Percentiles rank a stretch among this genome's conserved stretches.
Conservation (phyloP, 129 eudicot species). For the Mikania micrantha region DNA sequence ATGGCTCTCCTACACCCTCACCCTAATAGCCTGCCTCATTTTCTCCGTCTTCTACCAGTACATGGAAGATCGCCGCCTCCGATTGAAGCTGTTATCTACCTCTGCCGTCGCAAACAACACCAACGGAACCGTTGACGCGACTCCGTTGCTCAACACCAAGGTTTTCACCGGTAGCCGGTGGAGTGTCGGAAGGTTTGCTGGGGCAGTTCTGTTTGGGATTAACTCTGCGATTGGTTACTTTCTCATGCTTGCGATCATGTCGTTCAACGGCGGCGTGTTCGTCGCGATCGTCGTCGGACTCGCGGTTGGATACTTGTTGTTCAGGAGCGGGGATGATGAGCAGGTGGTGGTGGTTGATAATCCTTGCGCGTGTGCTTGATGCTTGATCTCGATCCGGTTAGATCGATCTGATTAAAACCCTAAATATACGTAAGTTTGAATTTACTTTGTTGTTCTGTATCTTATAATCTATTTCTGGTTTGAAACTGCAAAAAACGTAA, state of each 20-base stretch:
- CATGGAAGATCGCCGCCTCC: conserved; percentile 75
- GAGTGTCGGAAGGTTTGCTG: conserved; percentile 26
- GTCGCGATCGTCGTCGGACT: conserved; percentile 49
- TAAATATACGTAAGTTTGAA: conserved; percentile 5
- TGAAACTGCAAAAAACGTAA: neutral
- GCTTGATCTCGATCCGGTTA: neutral
- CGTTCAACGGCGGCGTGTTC: conserved; percentile 31
- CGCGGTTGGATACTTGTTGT: conserved; percentile 25
- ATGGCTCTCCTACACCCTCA: conserved; percentile 34
- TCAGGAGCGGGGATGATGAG: conserved; percentile 32
- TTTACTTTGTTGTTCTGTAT: neutral
- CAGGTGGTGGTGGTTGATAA: conserved; percentile 30
- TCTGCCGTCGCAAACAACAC: neutral
- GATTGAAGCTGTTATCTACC: conserved; percentile 40
- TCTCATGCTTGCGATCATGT: conserved; percentile 33
- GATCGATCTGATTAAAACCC: neutral
- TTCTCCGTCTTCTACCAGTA: conserved; percentile 71
- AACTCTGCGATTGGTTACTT: conserved; percentile 66
- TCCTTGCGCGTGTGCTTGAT: conserved; percentile 34
- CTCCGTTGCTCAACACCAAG: conserved; percentile 35
- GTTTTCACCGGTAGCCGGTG: conserved; percentile 20
- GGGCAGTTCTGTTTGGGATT: conserved; percentile 46
- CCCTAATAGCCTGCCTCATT: conserved; percentile 45
- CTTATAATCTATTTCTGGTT: conserved; percentile 1
- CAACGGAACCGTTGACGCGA: neutral